A percentile compares a stretch with the other conserved stretches of the same genome.
phyloP scores from a whole-genome alignment of 2,329 filamentous ascomycete species.

The Cladosporium velox region DNA sequence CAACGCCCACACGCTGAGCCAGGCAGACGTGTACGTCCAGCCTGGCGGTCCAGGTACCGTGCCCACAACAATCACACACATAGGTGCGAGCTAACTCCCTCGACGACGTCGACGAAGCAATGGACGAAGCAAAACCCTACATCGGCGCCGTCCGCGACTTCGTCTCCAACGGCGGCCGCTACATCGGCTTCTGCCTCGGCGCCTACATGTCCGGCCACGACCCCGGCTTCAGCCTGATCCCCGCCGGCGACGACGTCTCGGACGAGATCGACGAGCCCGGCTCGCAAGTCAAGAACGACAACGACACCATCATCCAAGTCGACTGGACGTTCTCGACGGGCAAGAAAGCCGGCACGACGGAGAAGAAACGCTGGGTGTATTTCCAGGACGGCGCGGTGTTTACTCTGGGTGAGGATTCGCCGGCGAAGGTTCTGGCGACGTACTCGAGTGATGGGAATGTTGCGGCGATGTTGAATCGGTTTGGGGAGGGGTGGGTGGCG shows the following conservation, averaged over 20 bases:
- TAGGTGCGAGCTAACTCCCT: too few species aligned
- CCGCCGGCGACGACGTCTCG: conserved; percentile 23
- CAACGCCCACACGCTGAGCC: conserved; percentile 23
- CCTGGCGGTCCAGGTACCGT: conserved; percentile 27
- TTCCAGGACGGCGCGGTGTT: conserved; percentile 29
- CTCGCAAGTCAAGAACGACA: conserved; percentile 24
- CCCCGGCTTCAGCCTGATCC: conserved; percentile 25
- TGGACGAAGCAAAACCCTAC: conserved; percentile 24
- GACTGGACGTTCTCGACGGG: conserved; percentile 28
- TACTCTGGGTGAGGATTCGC: conserved; percentile 17
- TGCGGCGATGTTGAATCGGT: conserved; percentile 25
- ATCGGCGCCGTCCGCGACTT: conserved; percentile 25
- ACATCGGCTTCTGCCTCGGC: conserved; percentile 30
- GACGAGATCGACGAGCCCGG: conserved; percentile 21
- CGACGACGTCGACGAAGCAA: conserved; percentile 23
- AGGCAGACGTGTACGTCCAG: conserved; percentile 25
- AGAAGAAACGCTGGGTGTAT: conserved; percentile 27
- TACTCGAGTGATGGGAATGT: conserved; percentile 29
- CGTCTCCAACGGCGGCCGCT: conserved; percentile 26
- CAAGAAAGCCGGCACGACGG: conserved; percentile 20
- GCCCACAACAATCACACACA: too few species aligned
- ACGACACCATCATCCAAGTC: conserved; percentile 29
- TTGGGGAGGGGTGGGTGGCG: conserved; percentile 29
- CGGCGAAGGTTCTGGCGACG: conserved; percentile 24
- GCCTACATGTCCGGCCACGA: conserved; percentile 27